A percentile compares a stretch with the other conserved stretches of the same genome.
Evolutionary conservation across 805 yeast species (phyloP).

Genomic region (Kodamaea kaohsiungensis): DNA sequence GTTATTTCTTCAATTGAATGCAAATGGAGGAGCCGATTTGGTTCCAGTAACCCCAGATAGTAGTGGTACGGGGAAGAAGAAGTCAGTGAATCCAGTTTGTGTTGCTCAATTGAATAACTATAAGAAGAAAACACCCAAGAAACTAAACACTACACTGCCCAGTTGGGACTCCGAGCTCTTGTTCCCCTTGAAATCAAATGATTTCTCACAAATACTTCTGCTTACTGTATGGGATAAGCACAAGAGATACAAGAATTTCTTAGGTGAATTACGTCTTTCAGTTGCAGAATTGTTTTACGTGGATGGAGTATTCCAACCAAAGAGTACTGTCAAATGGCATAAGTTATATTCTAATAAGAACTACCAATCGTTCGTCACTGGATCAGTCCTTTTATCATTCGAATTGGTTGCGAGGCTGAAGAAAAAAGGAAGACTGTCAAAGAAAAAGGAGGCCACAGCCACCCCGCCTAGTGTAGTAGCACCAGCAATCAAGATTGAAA

Average conservation of each 20-base stretch:
- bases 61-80: slow-evolving; percentile 8
- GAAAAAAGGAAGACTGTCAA: slow-evolving; percentile 7
- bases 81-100: slow-evolving; percentile 37
- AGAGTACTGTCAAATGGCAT: slow-evolving; percentile 45
- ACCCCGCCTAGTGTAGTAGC: neutral
- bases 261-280: slow-evolving; percentile 40
- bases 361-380: slow-evolving; percentile 47
- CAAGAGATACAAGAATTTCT: slow-evolving; percentile 34
- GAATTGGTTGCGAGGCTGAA: slow-evolving; percentile 30
- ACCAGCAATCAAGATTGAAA: slow-evolving; percentile 1
- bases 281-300: slow-evolving; percentile 29
- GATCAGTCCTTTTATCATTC: slow-evolving; percentile 46
- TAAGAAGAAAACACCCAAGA: slow-evolving; percentile 31
- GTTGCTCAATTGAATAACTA: slow-evolving; percentile 33
- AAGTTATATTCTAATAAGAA: slow-evolving; percentile 41
- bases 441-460: slow-evolving; percentile 2
- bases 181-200: slow-evolving; percentile 32
- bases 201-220: slow-evolving; percentile 29
- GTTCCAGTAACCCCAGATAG: slow-evolving; percentile 12
- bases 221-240: slow-evolving; percentile 45
- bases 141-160: slow-evolving; percentile 37
- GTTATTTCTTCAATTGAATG: slow-evolving; percentile 33
- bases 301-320: slow-evolving; percentile 14
- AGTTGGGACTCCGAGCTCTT: slow-evolving; percentile 39
- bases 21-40: slow-evolving; percentile 42